Evolutionary conservation across 805 yeast genomes (phyloP), one percentile per base, ranked within the genome.

Genomic region (Zygosaccharomyces gambellarensis): DNA sequence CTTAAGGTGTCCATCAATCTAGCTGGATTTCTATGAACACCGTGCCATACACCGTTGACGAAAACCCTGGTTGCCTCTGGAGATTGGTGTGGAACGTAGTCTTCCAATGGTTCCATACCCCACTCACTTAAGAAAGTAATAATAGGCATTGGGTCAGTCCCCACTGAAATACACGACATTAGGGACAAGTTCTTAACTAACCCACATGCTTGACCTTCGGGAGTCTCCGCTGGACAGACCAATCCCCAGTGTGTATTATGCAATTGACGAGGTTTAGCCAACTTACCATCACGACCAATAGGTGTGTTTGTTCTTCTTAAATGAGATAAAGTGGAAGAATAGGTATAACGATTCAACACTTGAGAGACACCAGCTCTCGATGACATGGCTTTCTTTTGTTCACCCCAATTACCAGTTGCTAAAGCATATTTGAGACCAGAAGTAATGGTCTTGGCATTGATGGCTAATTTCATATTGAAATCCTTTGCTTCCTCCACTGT

Each of bases 371-470:
- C 99, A 5, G 99, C 99, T 70, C 96, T 85, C 17, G 97, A 84
- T 53, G 94, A 83, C 99, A 94, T 94, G 11, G 98, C 97, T 71
- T 94, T 94, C 83, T 90, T 92, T 70, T 94, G 99, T 72, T 94
- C 99, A 75, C 99, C 99, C 99, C 99, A 94, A 75, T 94, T 94
- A 78, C 99, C 99, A 12, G 99, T 94, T 47, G 99, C 99, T 64
- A 94, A 78, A 36, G 99, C 94, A 72, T 94, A 94, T 68, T 95
- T 87, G 71, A 94, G 80, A 68, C 99, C 99, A 53, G 95, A 92
- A 34, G 99, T 94, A 61, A 94, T 89, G 2, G 98, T 94, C 59
- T 90, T 90, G 14, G 97, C 89, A 74, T 94, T 92, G 58, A 94
- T 97, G 36, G 99, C 99, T 64, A 94, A 80, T 46, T 95, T 90